These are phyloP conservation scores for Lachnellula occidentalis DNA, from an alignment of 2,329 filamentous ascomycete species.

Conservation along the genomic window DNA sequence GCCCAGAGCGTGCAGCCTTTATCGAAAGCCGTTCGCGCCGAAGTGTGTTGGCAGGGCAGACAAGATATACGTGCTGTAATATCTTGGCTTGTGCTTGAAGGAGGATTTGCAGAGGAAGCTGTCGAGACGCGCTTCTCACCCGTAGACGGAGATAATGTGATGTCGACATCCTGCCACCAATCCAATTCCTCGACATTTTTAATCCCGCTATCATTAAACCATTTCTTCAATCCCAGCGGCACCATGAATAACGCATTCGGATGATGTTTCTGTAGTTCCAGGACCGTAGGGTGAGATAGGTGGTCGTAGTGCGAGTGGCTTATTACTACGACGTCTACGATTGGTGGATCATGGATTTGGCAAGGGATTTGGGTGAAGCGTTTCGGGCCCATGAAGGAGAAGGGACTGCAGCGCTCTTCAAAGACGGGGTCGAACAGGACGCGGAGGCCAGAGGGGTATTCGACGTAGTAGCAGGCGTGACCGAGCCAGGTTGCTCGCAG, in stretches of 20 bases:
- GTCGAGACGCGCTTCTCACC: slow-evolving; percentile 24
- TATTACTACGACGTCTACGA: slow-evolving; percentile 46
- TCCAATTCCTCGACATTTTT: slow-evolving; percentile 80
- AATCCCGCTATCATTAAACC: slow-evolving; percentile 71
- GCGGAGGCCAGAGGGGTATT: slow-evolving; percentile 7
- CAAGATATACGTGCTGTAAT: slow-evolving; percentile 72
- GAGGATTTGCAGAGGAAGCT: slow-evolving; percentile 24
- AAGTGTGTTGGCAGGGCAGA: slow-evolving; percentile 80
- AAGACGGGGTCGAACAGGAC: slow-evolving; percentile 88
- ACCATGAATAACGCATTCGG: slow-evolving; percentile 85
- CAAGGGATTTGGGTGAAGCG: slow-evolving; percentile 73
- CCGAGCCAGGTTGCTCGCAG: slow-evolving; percentile 73
- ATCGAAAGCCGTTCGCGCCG: slow-evolving; percentile 59
- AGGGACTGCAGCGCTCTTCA: slow-evolving; percentile 73
- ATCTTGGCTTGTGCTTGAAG: slow-evolving; percentile 28
- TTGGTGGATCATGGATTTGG: slow-evolving; percentile 67
- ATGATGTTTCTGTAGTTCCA: slow-evolving; percentile 63
- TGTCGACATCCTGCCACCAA: slow-evolving; percentile 84
- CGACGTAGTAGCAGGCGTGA: slow-evolving; percentile 3
- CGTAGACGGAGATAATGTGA: slow-evolving; percentile 51
- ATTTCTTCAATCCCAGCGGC: slow-evolving; percentile 73
- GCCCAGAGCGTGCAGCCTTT: slow-evolving; percentile 76
- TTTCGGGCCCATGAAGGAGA: slow-evolving; percentile 63
- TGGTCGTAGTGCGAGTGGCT: slow-evolving; percentile 79
- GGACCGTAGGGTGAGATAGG: slow-evolving; percentile 69